phyloP scores from a whole-genome alignment of 306 rosid genomes.

The Boehmeria nivea region DNA sequence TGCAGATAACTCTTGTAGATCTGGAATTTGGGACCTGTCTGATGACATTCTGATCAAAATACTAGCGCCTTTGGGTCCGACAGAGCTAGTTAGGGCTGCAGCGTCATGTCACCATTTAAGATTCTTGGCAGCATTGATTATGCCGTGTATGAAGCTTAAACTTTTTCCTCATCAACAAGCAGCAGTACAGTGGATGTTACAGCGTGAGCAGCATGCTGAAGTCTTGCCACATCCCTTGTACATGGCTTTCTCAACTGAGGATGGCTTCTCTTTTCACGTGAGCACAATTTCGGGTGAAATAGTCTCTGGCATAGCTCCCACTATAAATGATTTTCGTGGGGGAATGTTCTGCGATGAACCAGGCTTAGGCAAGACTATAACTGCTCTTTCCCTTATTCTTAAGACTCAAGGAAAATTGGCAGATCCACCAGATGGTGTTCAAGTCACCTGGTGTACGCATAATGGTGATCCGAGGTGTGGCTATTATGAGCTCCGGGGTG shows the following conservation, averaged over 20 bases:
- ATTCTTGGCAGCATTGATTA: slow-evolving; percentile 58
- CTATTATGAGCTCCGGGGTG: slow-evolving; percentile 73
- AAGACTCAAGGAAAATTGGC: slow-evolving; percentile 79
- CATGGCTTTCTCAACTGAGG: slow-evolving; percentile 57
- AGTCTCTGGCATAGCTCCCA: slow-evolving; percentile 58
- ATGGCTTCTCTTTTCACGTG: slow-evolving; percentile 60
- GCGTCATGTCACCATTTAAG: slow-evolving; percentile 72
- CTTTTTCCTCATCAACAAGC: slow-evolving; percentile 87
- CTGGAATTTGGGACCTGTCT: slow-evolving; percentile 73
- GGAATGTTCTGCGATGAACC: slow-evolving; percentile 99
- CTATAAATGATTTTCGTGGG: slow-evolving; percentile 76
- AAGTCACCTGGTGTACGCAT: slow-evolving; percentile 63
- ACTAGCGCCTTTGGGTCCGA: slow-evolving; percentile 49
- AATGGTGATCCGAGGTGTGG: slow-evolving; percentile 71
- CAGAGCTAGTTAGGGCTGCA: slow-evolving; percentile 67
- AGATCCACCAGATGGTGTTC: slow-evolving; percentile 63
- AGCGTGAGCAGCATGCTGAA: slow-evolving; percentile 69
- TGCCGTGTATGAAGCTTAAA: slow-evolving; percentile 86
- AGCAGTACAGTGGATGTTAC: slow-evolving; percentile 97
- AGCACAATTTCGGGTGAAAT: slow-evolving; percentile 81
- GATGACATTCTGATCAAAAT: slow-evolving; percentile 67
- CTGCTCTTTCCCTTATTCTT: slow-evolving; percentile 77
- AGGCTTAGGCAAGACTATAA: slow-evolving; percentile 96
- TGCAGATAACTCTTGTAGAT: slow-evolving; percentile 25
- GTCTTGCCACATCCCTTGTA: slow-evolving; percentile 68